A percentile compares a stretch with the other conserved stretches of the same genome.
These are phyloP conservation scores for Priceomyces carsonii DNA, from an alignment of 805 yeast genomes.

Conservation along the genomic window DNA sequence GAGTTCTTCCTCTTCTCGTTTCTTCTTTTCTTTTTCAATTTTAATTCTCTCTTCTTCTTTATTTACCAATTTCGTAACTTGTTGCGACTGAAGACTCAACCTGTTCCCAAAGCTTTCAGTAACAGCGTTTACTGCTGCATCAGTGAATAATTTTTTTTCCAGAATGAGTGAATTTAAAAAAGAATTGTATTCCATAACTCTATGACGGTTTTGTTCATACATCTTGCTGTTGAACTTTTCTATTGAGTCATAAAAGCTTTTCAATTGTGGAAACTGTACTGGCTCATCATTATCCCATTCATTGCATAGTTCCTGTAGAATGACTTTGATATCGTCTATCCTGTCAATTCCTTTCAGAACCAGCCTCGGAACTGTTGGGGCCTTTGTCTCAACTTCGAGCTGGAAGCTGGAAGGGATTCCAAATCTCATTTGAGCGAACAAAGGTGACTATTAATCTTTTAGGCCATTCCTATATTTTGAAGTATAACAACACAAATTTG, in stretches of 20 bases:
- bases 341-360: conserved; percentile 6
- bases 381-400: conserved; percentile 11
- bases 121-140: neutral
- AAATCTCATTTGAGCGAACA: conserved; percentile 21
- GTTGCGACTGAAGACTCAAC: conserved; percentile 2
- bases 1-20: conserved; percentile 12
- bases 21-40: conserved; percentile 14
- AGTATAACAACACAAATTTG: neutral
- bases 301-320: neutral
- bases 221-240: too few species aligned
- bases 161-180: too few species aligned
- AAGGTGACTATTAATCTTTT: too few species aligned
- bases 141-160: too few species aligned
- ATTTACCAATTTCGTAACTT: conserved; percentile 10
- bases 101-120: conserved; percentile 5
- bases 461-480: neutral
- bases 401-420: conserved; percentile 28
- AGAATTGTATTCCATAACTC: too few species aligned
- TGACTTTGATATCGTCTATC: neutral
- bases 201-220: too few species aligned
- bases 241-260: neutral
- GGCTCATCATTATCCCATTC: neutral
- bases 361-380: conserved; percentile 23
- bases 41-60: conserved; percentile 19
- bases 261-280: conserved; percentile 2